These are phyloP conservation scores for Clavaria fumosa DNA, from an alignment of 768 basidiomycete species.

Conservation along the genomic window DNA sequence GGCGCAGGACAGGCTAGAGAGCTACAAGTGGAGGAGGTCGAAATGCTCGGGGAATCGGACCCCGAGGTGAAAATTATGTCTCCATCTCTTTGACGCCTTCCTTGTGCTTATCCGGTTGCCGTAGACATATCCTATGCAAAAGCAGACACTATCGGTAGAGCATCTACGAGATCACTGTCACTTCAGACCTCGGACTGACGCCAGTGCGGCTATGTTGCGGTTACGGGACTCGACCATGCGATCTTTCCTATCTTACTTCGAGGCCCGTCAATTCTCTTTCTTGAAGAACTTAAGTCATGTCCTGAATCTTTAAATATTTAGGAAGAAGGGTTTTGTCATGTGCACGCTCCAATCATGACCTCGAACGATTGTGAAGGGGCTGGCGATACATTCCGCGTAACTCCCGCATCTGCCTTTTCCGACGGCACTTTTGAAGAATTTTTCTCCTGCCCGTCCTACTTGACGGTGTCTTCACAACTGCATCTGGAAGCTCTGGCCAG, in stretches of 20 bases:
- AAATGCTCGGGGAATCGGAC: conserved; percentile 32
- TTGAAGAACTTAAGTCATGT: too few relatives aligned
- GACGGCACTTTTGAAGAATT: conserved; percentile 32
- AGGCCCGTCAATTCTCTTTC: conserved; percentile 29
- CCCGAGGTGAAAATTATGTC: conserved; percentile 22
- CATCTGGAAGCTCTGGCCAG: conserved; percentile 82
- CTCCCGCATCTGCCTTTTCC: conserved; percentile 18
- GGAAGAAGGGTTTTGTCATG: conserved; percentile 64
- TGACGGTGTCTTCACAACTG: conserved; percentile 92
- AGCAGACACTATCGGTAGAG: conserved; percentile 63
- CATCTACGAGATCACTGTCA: conserved; percentile 79
- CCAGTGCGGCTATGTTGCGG: conserved; percentile 59
- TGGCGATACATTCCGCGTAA: conserved; percentile 77
- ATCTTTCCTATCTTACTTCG: conserved; percentile 51
- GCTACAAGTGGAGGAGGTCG: conserved; percentile 28
- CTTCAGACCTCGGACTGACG: conserved; percentile 67
- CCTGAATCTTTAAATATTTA: too few relatives aligned
- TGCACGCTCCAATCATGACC: conserved; percentile 80
- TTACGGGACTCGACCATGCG: conserved; percentile 44
- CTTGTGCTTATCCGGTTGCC: neutral
- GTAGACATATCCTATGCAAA: conserved; percentile 84
- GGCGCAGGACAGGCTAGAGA: conserved; percentile 34
- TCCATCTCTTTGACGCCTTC: neutral
- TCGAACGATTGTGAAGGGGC: conserved; percentile 92
- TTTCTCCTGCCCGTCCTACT: conserved; percentile 61